phyloP scores from a whole-genome alignment of 192 early-diverging fungal genomes.

The Podila verticillata region DNA sequence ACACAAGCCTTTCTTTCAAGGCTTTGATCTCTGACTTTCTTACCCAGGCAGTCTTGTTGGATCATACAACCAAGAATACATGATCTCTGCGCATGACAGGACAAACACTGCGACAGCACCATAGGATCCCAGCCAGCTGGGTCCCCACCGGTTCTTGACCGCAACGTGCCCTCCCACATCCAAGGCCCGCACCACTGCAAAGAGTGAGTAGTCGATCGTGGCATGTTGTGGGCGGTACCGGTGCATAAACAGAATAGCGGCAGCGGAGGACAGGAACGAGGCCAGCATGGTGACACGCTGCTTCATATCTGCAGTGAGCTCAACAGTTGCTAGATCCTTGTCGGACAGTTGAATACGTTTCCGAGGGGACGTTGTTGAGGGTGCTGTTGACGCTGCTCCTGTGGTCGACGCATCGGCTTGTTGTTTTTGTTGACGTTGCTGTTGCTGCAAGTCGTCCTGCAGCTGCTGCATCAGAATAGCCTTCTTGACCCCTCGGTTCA shows the following conservation, averaged over 20 bases:
- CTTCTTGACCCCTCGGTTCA: slow-evolving; percentile 37
- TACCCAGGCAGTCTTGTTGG: slow-evolving; percentile 61
- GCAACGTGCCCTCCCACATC: slow-evolving; percentile 60
- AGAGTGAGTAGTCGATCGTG: slow-evolving; percentile 65
- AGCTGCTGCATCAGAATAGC: slow-evolving; percentile 27
- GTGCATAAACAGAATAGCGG: slow-evolving; percentile 53
- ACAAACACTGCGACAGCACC: slow-evolving; percentile 62
- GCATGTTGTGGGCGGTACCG: slow-evolving; percentile 44
- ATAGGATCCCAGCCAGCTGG: slow-evolving; percentile 54
- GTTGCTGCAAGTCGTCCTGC: background rate
- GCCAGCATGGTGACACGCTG: slow-evolving; percentile 45
- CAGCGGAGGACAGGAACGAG: slow-evolving; percentile 51
- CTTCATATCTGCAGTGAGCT: slow-evolving; percentile 15
- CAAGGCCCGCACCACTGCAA: slow-evolving; percentile 62
- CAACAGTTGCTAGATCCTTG: slow-evolving; percentile 19
- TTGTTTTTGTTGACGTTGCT: slow-evolving; percentile 9
- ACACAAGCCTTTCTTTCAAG: background rate
- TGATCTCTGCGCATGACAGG: slow-evolving; percentile 64
- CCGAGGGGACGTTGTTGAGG: background rate
- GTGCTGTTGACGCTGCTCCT: background rate
- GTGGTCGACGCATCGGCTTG: background rate
- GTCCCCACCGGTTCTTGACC: slow-evolving; percentile 56
- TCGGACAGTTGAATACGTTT: slow-evolving; percentile 2
- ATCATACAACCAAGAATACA: slow-evolving; percentile 71
- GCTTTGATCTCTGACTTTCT: background rate